phyloP scores from a whole-genome alignment of 176 grass and related monocot genomes.

The Chloris gayana region DNA sequence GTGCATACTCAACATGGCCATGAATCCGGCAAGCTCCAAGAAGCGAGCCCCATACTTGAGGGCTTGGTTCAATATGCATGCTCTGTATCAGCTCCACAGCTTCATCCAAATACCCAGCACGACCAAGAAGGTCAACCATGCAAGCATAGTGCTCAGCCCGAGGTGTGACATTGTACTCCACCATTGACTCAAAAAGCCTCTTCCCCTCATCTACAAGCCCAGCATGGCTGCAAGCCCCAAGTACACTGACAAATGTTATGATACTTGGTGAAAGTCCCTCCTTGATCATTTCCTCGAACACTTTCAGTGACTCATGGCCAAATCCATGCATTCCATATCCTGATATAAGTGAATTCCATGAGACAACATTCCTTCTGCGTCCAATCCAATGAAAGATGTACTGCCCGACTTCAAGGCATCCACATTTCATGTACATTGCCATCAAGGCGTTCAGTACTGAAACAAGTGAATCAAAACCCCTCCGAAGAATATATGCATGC shows the following conservation, averaged over 20 bases:
- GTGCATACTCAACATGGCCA: constrained; percentile 68
- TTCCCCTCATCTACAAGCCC: constrained; percentile 81
- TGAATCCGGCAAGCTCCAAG: constrained; percentile 86
- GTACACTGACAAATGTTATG: constrained; percentile 76
- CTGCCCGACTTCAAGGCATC: constrained; percentile 45
- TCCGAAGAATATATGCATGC: constrained; percentile 68
- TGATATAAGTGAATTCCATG: constrained; percentile 77
- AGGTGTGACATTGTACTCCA: constrained; percentile 49
- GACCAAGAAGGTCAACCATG: constrained; percentile 82
- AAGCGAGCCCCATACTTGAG: constrained; percentile 82
- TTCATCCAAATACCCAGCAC: constrained; percentile 64
- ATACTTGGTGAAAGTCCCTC: constrained; percentile 53
- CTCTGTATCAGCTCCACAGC: constrained; percentile 58
- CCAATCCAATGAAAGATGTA: constrained; percentile 55
- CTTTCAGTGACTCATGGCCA: constrained; percentile 47
- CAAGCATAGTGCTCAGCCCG: constrained; percentile 69
- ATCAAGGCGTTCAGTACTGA: constrained; percentile 68
- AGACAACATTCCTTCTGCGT: constrained; percentile 59
- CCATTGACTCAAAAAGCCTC: constrained; percentile 69
- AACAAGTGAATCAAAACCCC: constrained; percentile 54
- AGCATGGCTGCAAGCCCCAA: constrained; percentile 84
- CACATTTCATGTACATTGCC: constrained; percentile 79
- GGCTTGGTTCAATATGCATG: constrained; percentile 61
- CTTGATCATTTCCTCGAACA: constrained; percentile 62
- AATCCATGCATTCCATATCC: constrained; percentile 71